These are phyloP conservation scores for Boletus sp. DNA, from an alignment of 1,284 basidiomycete species.

Conservation along the genomic window DNA sequence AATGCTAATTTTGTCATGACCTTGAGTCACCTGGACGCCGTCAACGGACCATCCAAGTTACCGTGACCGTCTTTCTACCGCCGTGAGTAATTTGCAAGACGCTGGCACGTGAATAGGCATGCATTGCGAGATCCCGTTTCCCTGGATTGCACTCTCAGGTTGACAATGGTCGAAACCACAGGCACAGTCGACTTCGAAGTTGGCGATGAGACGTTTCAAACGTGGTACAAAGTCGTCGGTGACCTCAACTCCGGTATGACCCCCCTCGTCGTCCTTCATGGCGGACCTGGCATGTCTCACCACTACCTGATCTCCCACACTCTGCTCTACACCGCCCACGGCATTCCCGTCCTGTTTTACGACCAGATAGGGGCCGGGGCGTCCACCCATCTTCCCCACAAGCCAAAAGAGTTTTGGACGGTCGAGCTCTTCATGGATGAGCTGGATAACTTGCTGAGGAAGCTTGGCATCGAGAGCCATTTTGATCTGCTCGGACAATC, in stretches of 20 bases:
- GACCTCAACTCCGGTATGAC: conserved; percentile 22
- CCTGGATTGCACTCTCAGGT: no score
- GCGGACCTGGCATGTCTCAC: conserved; percentile 34
- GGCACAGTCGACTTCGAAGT: conserved; percentile 26
- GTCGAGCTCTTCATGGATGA: neutral
- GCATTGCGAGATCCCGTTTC: neutral
- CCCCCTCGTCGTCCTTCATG: conserved; percentile 37
- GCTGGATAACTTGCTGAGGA: conserved; percentile 35
- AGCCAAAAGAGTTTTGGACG: conserved; percentile 8
- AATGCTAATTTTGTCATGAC: no score
- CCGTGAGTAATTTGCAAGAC: neutral
- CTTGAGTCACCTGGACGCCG: neutral
- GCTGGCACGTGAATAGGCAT: neutral
- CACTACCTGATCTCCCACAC: conserved; percentile 21
- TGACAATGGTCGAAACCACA: conserved; percentile 18
- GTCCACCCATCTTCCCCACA: conserved; percentile 41
- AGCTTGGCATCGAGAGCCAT: conserved; percentile 36
- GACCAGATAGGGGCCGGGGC: conserved; percentile 35
- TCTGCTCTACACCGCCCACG: conserved; percentile 8
- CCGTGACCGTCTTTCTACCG: neutral
- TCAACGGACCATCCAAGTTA: neutral
- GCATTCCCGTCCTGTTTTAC: conserved; percentile 30
- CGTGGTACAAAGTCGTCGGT: conserved; percentile 36
- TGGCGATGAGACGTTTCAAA: conserved; percentile 27
- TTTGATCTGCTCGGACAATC: conserved; percentile 47